Base-by-base conservation (phyloP, 371 early-diverging fungal genomes). In the Edhazardia aedis region DNA sequence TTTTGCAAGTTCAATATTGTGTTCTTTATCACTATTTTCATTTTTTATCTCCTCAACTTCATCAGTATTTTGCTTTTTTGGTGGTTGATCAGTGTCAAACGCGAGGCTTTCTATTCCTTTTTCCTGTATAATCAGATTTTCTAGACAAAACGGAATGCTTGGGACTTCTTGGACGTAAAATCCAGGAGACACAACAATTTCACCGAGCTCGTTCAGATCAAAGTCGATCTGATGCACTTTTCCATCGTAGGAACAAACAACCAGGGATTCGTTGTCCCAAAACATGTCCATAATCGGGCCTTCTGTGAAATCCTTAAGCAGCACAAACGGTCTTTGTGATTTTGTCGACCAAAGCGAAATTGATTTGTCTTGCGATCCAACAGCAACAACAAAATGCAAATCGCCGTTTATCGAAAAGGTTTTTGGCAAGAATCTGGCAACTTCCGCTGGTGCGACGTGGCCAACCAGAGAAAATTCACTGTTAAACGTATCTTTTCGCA, bases 211-310 rank as follows among this genome's bases (percentile, higher is more conserved):
- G 4, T 33, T 58, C 11, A 46, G 27, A 11, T 44, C 38, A 40
- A 72, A 65, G 1, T 52, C 51, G 4, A 72, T 52, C 37, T 47
- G 37, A 24, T 61, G 53, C 0, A 69, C 53, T n/a, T 40, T 49
- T 37, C 72, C 72, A 61, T 69, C 69, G 49, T 65, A 72, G 14
- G 67, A 53, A 37, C 65, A 55, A 14, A 72, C 47, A 21, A 38
- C 38, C 18, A 19, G 39, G 4, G 63, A 65, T 24, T 64, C 48
- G 16, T 45, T 25, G 19, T 48, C 22, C 72, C 72, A 72, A 27
- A 27, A 33, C 55, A 69, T 51, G 47, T 72, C 72, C 19, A 72
- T 29, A 23, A 64, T 56, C 1, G 72, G 72, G 49, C 52, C 30
- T 12, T 61, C 55, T 4, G 53, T 45, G 9, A 72, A 53, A 51